Evolutionary conservation across 164 flowering plant species (phyloP).

Genomic region (Magnolia changhungtana): DNA sequence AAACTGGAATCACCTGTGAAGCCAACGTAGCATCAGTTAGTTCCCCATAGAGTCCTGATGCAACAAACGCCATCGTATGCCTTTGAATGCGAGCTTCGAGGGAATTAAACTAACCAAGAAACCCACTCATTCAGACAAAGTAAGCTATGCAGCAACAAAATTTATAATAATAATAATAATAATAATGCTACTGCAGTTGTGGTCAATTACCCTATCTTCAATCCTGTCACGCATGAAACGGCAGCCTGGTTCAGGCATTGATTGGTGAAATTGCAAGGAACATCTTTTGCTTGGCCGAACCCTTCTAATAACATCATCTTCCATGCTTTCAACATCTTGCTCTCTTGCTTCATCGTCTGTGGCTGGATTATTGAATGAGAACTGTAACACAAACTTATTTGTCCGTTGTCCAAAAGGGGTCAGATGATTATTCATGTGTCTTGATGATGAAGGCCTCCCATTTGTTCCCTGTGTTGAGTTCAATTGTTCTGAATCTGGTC

Average conservation of each 20-base stretch:
- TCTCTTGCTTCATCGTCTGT: constrained; percentile 30
- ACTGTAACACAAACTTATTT: constrained; percentile 63
- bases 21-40: constrained; percentile 82
- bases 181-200: neutral
- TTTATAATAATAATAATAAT: neutral
- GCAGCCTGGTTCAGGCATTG: constrained; percentile 65
- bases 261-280: constrained; percentile 54
- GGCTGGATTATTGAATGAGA: constrained; percentile 34
- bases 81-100: constrained; percentile 68
- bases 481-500: constrained; percentile 25
- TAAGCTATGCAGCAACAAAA: neutral
- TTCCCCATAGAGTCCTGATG: constrained; percentile 61
- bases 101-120: constrained; percentile 55
- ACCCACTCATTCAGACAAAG: constrained; percentile 5
- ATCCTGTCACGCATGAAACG: constrained; percentile 86
- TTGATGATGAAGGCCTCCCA: constrained; percentile 47
- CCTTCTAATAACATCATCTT: constrained; percentile 77
- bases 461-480: constrained; percentile 42
- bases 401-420: constrained; percentile 85
- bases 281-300: constrained; percentile 56
- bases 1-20: constrained; percentile 57
- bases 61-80: constrained; percentile 42
- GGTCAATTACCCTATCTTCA: constrained; percentile 71
- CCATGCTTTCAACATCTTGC: constrained; percentile 34
- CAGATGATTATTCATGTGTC: constrained; percentile 24